These are phyloP conservation scores for Dacryopinax spathularia DNA, from an alignment of 768 basidiomycete species.

Conservation along the genomic window DNA sequence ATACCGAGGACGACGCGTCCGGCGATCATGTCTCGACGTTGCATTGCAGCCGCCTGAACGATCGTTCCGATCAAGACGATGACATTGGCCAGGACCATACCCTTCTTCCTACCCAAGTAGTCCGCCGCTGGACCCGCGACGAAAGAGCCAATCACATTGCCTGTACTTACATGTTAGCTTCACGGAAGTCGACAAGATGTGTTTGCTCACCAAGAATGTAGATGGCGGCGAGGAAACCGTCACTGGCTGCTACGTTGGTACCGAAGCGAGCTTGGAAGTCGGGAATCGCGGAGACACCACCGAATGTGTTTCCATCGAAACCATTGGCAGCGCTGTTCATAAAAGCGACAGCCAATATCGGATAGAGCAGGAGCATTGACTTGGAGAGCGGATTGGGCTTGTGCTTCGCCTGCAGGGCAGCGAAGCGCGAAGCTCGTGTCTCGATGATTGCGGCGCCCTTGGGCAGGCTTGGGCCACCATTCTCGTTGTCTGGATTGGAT, in stretches of 20 bases:
- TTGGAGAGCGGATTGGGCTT: neutral
- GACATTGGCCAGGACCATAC: conserved; percentile 19
- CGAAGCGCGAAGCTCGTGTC: neutral
- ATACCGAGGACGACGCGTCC: conserved; percentile 18
- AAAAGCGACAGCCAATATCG: conserved; percentile 17
- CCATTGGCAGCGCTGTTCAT: conserved; percentile 21
- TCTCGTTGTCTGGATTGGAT: neutral
- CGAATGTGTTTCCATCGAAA: conserved; percentile 21
- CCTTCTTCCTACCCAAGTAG: conserved; percentile 17
- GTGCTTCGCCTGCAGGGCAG: neutral
- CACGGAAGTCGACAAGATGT: too few species aligned
- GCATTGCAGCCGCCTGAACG: conserved; percentile 11
- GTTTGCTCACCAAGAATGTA: conserved; percentile 16
- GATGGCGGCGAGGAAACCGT: conserved; percentile 20
- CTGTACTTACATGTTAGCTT: conserved; percentile 7
- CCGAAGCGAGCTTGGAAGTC: conserved; percentile 19
- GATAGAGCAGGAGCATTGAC: conserved; percentile 7
- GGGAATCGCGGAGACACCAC: conserved; percentile 20
- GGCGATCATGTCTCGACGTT: conserved; percentile 11
- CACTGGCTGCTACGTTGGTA: conserved; percentile 17
- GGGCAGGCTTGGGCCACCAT: neutral
- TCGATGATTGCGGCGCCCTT: neutral
- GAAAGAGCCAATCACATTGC: conserved; percentile 19
- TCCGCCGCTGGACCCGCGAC: conserved; percentile 17
- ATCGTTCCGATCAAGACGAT: conserved; percentile 14